A percentile compares a stretch with the other conserved stretches of the same genome.
phyloP scores from a whole-genome alignment of 768 basidiomycete species.

The Podaxis carcinomalis region DNA sequence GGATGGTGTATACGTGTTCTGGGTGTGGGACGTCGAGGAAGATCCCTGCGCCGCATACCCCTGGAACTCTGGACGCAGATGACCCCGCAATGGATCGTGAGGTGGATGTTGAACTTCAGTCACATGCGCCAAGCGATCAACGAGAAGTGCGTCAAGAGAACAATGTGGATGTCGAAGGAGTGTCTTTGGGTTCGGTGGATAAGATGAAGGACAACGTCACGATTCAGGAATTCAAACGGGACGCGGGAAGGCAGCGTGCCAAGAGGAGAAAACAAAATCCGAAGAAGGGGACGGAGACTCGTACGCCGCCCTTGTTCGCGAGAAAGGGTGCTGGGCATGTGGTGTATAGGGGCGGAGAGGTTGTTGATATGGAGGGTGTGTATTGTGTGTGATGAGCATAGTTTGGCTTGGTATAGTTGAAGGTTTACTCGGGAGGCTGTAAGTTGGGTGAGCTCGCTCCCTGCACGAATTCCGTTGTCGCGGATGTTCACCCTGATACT shows the following conservation, averaged over 20 bases:
- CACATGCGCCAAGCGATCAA: not conserved
- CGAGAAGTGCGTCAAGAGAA: not conserved
- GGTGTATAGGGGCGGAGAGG: conserved; percentile 60
- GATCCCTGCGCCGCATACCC: conserved; percentile 56
- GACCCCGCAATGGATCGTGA: not conserved
- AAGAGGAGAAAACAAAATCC: not conserved
- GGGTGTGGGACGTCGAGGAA: conserved; percentile 54
- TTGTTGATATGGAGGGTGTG: conserved; percentile 18
- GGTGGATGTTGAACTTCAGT: not conserved
- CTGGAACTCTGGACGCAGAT: not conserved
- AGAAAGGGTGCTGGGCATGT: conserved; percentile 58
- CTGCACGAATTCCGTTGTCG: too few species aligned
- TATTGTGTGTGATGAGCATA: conserved; percentile 11
- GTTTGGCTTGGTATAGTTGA: too few species aligned
- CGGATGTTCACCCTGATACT: too few species aligned
- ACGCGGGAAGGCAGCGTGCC: not conserved
- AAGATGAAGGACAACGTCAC: not conserved
- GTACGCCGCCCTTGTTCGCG: conserved; percentile 57
- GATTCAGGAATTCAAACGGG: not conserved
- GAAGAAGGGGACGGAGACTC: conserved; percentile 25
- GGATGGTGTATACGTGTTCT: conserved; percentile 54
- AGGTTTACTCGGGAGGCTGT: too few species aligned
- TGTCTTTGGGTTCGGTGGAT: not conserved
- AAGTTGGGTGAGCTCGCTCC: too few species aligned
- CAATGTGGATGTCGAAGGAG: not conserved